Evolutionary conservation across 1,284 basidiomycete genomes (phyloP).

Genomic region (Phlebopus sp.): DNA sequence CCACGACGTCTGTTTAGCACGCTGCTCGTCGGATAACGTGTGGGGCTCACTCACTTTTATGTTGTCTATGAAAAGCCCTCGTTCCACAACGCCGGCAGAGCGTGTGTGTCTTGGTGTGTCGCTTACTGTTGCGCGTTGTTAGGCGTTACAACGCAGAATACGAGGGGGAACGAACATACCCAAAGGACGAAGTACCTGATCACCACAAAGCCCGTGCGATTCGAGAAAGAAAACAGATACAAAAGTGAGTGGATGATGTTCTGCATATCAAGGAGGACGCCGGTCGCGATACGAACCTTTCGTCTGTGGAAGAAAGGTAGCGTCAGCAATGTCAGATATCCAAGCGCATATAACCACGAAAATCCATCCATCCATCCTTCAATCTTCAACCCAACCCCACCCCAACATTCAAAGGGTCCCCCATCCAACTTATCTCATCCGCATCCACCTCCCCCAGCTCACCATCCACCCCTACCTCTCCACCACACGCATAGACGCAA

Average conservation of each 20-base stretch:
- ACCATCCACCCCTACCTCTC: conserved; percentile 25
- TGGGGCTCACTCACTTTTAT: conserved; percentile 94
- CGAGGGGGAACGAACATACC: conserved; percentile 48
- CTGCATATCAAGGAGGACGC: not conserved
- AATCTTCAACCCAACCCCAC: conserved; percentile 22
- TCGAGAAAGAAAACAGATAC: not conserved
- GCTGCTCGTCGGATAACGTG: not conserved
- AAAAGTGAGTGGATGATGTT: conserved; percentile 15
- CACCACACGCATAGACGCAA: conserved; percentile 7
- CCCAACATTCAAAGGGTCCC: no score
- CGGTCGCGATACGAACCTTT: conserved; percentile 59
- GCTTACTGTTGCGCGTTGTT: conserved; percentile 63
- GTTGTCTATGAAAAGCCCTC: conserved; percentile 94
- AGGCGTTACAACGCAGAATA: not conserved
- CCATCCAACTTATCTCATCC: conserved; percentile 27
- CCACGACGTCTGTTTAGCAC: no score
- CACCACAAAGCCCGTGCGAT: conserved; percentile 3
- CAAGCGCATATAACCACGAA: conserved; percentile 1
- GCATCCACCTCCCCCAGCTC: conserved; percentile 32
- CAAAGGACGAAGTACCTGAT: conserved; percentile 87
- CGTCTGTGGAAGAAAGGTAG: conserved; percentile 46
- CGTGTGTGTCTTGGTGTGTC: conserved; percentile 98
- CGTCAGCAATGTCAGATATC: conserved; percentile 26
- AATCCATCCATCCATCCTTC: conserved; percentile 12
- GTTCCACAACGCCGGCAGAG: conserved; percentile 93